These are phyloP conservation scores for Uronychia binucleata DNA, from an alignment of 73 alveolate genomes.

Conservation along the genomic window DNA sequence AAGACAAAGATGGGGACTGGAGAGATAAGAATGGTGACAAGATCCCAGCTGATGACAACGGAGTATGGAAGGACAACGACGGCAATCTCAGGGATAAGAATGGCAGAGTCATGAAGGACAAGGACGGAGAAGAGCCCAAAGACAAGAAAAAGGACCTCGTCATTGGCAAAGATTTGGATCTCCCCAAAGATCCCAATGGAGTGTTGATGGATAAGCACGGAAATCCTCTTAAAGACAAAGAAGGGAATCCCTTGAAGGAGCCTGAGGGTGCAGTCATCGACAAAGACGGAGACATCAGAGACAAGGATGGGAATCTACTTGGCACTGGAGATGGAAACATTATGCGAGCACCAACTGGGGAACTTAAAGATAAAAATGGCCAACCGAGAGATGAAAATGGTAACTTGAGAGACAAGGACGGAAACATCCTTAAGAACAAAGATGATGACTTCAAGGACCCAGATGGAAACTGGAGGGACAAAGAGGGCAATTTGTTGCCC, in stretches of 20 bases:
- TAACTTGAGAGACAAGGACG: not conserved
- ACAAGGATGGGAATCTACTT: not conserved
- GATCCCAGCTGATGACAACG: not conserved
- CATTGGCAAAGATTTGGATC: not conserved
- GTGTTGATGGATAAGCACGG: not conserved
- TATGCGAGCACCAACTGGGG: not conserved
- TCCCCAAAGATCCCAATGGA: conserved; percentile 1
- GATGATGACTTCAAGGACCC: not conserved
- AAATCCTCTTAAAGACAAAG: not conserved
- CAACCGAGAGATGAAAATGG: not conserved
- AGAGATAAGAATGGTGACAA: not conserved
- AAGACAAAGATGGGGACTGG: not conserved
- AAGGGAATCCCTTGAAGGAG: not conserved
- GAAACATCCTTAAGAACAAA: not conserved
- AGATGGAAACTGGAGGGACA: not conserved
- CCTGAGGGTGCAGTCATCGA: not conserved
- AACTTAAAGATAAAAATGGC: not conserved
- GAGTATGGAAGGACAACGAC: not conserved
- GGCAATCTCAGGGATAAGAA: not conserved
- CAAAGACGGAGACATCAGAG: not conserved
- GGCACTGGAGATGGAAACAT: not conserved
- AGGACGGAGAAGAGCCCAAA: not conserved
- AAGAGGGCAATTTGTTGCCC: not conserved
- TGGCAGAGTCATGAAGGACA: not conserved
- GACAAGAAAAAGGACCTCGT: not conserved